phyloP scores from a whole-genome alignment of 805 yeast genomes.

The Myxozyma monticola region DNA sequence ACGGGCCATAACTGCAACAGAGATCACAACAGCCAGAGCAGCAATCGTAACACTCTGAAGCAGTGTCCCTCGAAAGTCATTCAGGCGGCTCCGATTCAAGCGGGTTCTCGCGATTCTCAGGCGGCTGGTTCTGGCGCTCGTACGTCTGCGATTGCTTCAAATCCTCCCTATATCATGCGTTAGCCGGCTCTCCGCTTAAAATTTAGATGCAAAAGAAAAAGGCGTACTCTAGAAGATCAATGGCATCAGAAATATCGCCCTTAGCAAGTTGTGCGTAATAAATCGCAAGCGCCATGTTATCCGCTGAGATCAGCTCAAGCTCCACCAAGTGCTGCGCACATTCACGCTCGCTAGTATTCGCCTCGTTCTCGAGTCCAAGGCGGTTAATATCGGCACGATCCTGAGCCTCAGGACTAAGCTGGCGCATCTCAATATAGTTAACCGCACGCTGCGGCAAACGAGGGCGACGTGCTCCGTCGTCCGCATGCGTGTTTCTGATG shows the following conservation, averaged over 20 bases:
- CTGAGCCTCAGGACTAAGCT: conserved; percentile 26
- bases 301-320: conserved; percentile 19
- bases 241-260: conserved; percentile 27
- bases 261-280: conserved; percentile 28
- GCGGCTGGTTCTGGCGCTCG: conserved; percentile 16
- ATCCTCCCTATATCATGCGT: conserved; percentile 21
- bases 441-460: conserved; percentile 10
- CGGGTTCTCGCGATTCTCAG: conserved; percentile 8
- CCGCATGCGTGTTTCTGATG: conserved; percentile 7
- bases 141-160: conserved; percentile 16
- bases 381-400: conserved; percentile 26
- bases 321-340: conserved; percentile 27
- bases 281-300: conserved; percentile 28
- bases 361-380: conserved; percentile 24
- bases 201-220: neutral
- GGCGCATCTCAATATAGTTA: conserved; percentile 25
- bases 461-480: conserved; percentile 1
- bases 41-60: conserved; percentile 1
- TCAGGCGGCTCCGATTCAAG: conserved; percentile 5
- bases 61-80: conserved; percentile 8
- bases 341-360: conserved; percentile 20
- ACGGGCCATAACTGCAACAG: neutral
- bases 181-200: too few relatives aligned
- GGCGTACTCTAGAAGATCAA: conserved; percentile 23
- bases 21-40: conserved; percentile 5